Base-by-base conservation (phyloP, 768 basidiomycete genomes). In the Pleurotus tuoliensis region DNA sequence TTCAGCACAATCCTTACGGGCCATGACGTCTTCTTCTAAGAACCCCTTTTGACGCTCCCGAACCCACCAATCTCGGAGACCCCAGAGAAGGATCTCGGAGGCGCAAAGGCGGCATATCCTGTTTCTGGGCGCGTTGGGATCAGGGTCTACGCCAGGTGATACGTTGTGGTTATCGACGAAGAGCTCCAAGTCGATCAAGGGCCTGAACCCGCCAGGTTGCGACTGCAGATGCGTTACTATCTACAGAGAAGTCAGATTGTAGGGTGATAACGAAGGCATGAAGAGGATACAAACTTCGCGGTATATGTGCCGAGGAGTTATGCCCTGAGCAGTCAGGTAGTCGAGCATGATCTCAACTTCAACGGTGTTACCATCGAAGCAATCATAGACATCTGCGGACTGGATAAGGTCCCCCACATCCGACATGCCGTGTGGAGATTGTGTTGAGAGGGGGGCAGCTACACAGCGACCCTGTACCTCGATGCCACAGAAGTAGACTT, bases 341-440 rank as follows among this genome's bases (percentile, higher is more conserved):
- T 94, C 92, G 43, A 94, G 72, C 82, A 94, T 82, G 57, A 90
- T 82, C 34, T 93, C 92, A 25, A 90, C 90, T 67, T 94, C 92
- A 20, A 90, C 80, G 0, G 78, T 81, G 64, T 94, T 93, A 59
- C 79, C 78, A 60, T 86, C 81, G 66, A 94, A 94, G 62, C 82
- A 87, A 27, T 92, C 92, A 59, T 92, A 94, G n/a, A 84, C 73
- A 57, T 88, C 86, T 0, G 82, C 68, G 24, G 86, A 88, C 67
- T 88, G 83, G 40, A 94, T 86, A 48, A 94, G 76, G 67, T 94
- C 92, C n/a, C 80, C 70, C 16, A 91, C 66, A 59, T 84, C 87
- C 11, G 74, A 71, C 67, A 92, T 72, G 24, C 80, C 85, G 56
- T 92, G 86, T 2, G 86, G 90, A 13, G 88, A 82, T 60, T 90